Evolutionary conservation across 108 stramenopile species (phyloP), one percentile per base, ranked within the genome.

Genomic region (Cyclostephanos tholiformis): DNA sequence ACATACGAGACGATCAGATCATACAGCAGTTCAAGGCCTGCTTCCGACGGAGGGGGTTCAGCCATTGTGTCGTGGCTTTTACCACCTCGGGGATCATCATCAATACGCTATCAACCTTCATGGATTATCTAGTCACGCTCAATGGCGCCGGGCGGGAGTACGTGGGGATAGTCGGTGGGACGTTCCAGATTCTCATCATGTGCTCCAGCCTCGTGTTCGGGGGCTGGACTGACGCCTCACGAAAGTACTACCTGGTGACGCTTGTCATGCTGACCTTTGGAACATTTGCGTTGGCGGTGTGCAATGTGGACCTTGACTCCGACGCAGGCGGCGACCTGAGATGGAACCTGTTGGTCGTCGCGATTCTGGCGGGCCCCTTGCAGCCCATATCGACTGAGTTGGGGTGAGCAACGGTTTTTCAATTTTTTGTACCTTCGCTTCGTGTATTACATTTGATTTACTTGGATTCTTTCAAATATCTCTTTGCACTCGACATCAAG

Each of bases 371-470:
- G n/a, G 95, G 95, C 7, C 95, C 95, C 10, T 78, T 96, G 49
- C 95, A 96, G 59, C 95, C 95, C 20, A 86, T 96, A 17, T 92
- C 92, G 0, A 96, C 95, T 2, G 95, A 93, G 74, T 79, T 96
- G 26, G 95, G 92, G 53, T 55, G 53, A 55, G 53, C 26, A 4
- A 23, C 8, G 13, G 52, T 5, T 53, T 53, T 8, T 53, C 1
- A 1, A 25, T 53, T 14, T n/a, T 14, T 53, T 41, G 41, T 41
- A 9, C 12, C 4, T 10, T 9, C 1, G 3, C 23, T 3, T 26
- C 22, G 23, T 55, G 25, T 11, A 23, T 20, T 22, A n/a, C n/a
- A 22, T 26, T 25, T 55, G 7, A 55, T 55, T 26, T 4, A 11
- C 7, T 55, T n/a, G 17, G 14, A 20, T 32, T 32, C 32, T 32